Evolutionary conservation across 805 yeast species (phyloP), one percentile per base, ranked within the genome.

Genomic region (Metschnikowia similis): DNA sequence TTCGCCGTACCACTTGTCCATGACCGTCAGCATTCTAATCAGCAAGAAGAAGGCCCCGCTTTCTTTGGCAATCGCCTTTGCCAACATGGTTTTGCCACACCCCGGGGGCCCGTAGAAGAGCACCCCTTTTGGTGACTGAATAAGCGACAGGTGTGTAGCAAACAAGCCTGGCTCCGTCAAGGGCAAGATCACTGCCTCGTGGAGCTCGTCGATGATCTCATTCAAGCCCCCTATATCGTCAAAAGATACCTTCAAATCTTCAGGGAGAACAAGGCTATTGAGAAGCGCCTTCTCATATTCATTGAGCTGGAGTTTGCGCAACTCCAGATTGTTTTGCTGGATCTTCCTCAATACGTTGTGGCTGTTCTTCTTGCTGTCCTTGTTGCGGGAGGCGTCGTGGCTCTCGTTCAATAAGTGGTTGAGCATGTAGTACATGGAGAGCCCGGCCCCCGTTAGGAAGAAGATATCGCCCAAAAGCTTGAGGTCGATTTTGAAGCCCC

Each of bases 1-100:
- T 68, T 92, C 98, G 13, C 99, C 99, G 64, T 89, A 92, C 96
- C 97, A 92, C 68, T 92, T 92, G 69, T 94, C 97, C 92, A 91
- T 87, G 14, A 92, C 82, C 2, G 92, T 83, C 27, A 96, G 89
- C 95, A 92, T 87, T 66, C 96, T 79, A 46, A 92, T 86, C 59
- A 91, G 89, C 45, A 92, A 79, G 69, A 92, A 92, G 58, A 85
- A 89, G 0, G 98, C 98, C 0, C 89, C 89, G 56, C 95, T 84
- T 66, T 91, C 97, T 49, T 82, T 79, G 1, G 98, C 98, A 35
- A 92, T 77, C 0, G 97, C 97, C 67, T 91, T 92, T 8, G 97
- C 98, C 58, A 92, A 74, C 97, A 92, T 89, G 3, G 98, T 92
- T 69, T 92, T 92, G 48, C 98, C 98, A 66, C 97, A 92, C 0